Evolutionary conservation across 768 basidiomycete genomes (phyloP), one percentile per base, ranked within the genome.

Genomic region (Trametes villosa): DNA sequence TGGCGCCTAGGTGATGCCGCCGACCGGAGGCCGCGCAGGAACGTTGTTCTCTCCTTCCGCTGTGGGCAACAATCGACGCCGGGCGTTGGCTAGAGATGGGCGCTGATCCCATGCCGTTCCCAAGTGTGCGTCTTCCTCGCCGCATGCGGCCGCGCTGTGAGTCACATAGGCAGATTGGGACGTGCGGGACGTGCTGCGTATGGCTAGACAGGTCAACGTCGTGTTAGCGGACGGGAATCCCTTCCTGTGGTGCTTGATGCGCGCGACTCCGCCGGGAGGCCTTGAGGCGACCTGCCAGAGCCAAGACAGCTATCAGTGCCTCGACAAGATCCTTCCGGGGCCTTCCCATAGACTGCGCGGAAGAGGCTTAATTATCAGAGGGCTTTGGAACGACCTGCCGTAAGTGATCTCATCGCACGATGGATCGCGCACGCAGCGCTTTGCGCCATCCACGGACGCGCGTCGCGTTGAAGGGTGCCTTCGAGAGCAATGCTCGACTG

Each of bases 281-380:
- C 59, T 60, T 38, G 53, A 60, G 59, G 59, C 36, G 30, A 6
- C 26, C 20, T 46, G 44, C 34, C 18, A 38, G 4, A 7, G 4
- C 36, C 13, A 41, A 44, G 24, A 46, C 8, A 5, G 24, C 22
- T 36, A 46, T 52, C 50, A 53, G 52, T 18, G 51, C 50, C 42
- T 54, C 33, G 36, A 30, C 45, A 47, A 53, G 59, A 50, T 60
- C 36, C 52, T 40, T 40, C 52, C 59, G 53, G 26, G n/a, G 11
- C 22, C 12, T 40, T 20, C 42, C n/a, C n/a, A 34, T 4, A 3
- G 33, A 26, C n/a, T 36, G 20, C 26, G 20, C 44, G 22, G 3
- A 45, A 13, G 44, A 20, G 24, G 22, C 7, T 45, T 15, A 3
- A 45, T 45, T 45, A 11, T 26, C 22, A 6, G 44, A 7, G 22